Evolutionary conservation across 2,329 filamentous ascomycete species (phyloP), one percentile per base, ranked within the genome.

Genomic region (Venturia asperata): DNA sequence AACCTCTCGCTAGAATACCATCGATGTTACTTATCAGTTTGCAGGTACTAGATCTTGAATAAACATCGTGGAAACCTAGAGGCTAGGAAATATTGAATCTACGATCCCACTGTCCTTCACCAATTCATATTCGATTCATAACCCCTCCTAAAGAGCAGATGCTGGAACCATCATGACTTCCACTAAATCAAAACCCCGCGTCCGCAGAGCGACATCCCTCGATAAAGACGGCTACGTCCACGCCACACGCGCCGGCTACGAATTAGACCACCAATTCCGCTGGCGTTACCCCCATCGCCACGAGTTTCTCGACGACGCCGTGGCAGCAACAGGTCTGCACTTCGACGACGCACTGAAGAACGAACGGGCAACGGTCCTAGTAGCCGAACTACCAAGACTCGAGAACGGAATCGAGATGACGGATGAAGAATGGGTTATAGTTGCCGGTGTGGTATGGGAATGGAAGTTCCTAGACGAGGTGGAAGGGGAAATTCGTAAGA

Each of bases 191-290:
- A 47, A 47, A 19, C 60, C 39, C 4, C 60, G 60, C 5, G 30
- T 62, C 39, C 60, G 60, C 34, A 5, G 5, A 11, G 60, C 60
- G 17, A 62, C 60, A 34, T 30, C 21, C 13, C n/a, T 91, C 83
- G 61, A 96, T 92, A 83, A 94, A 95, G 72, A 96, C 82, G 43
- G 87, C 90, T 63, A 96, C 83, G 81, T 93, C 94, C 71, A 96
- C 92, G 67, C 92, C 92, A 70, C 91, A 88, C 80, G 97, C 91
- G 83, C 94, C 97, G 69, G 94, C 94, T 45, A 62, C 41, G 61
- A 62, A 45, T 37, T 62, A 27, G 34, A 62, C 61, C 61, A 19
- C 41, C 61, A 62, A 45, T 45, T 62, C 41, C 27, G 17, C 15
- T 45, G 39, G 27, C 34, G 34, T 13, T 62, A 62, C 19, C 61